Base-by-base conservation (phyloP, 257 asterid species). In the Solanum gandarillasii region DNA sequence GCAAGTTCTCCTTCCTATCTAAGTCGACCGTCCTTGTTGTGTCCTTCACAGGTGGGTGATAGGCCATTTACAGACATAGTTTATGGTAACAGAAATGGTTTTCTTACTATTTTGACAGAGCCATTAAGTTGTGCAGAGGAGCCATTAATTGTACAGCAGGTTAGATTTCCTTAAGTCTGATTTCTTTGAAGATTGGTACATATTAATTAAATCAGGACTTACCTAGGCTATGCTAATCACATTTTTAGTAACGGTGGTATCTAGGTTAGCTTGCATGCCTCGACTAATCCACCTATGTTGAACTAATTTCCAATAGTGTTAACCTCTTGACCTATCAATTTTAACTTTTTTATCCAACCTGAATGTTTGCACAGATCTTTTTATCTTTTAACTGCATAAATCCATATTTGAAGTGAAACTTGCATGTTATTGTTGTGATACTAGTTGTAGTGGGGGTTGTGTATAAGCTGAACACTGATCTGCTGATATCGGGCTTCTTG, bases 21-120 rank as follows among this genome's bases (percentile, higher is more conserved):
- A 6, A 38, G 71, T 78, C 43, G 46, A 76, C 58, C 48, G 71
- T 86, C 86, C 86, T 86, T 76, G 83, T 76, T 87, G 41, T 88
- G 88, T 82, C 74, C 83, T 60, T 89, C 86, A 83, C 92, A 97
- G 99, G 99, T 96, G 90, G 99, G 98, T 89, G 99, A 97, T 90
- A 94, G 99, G 90, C 98, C 98, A 36, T 96, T 97, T 89, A 97
- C 99, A 8, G 99, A 96, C 88, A 92, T 97, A 79, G 95, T 94
- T 88, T 97, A 91, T 78, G 99, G 99, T 85, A 96, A 97, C 89
- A 94, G 95, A 90, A 95, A 97, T 87, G 96, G 96, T 1, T 96
- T 96, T 89, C 92, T 96, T 83, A 97, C 98, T 23, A 91, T 97
- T 92, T 91, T 97, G 86, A 97, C 98, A 36, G 92, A 96, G 89